Evolutionary conservation across 2,329 filamentous ascomycete species (phyloP), one percentile per base, ranked within the genome.

Genomic region (Leptographium procerum): DNA sequence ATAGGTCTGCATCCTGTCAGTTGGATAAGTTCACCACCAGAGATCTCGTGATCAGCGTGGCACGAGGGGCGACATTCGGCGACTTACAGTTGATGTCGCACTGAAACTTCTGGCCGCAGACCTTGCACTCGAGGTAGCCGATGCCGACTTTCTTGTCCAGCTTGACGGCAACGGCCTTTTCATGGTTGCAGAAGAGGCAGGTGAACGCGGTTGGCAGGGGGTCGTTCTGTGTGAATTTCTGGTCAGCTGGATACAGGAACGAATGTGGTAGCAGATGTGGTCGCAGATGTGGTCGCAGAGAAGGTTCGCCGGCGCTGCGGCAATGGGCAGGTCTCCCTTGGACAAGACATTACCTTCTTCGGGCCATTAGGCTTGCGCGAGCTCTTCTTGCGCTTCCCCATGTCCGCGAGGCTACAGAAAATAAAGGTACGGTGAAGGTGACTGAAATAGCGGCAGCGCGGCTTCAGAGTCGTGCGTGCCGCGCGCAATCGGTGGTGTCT

Each of bases 101-200:
- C 71, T 97, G 91, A 69, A 95, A 99, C 61, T 85, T 86, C 74
- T 97, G 92, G 3, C 89, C 91, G 72, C 94, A 99, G 57, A 96
- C 84, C 70, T 92, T 95, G 77, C 94, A 99, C 60, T 86, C 84
- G 29, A 99, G 78, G 61, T 88, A 83, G 52, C 92, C 94, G 43
- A 96, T 81, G 56, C 90, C 90, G 31, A 84, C 78, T 71, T 97
- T 97, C 79, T 95, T 96, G 70, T 99, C 91, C 55, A 99, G 80
- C 72, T 95, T 94, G 65, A 96, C 88, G 31, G 84, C 81, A 56
- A 99, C 89, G 0, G 91, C 89, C 64, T 90, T 94, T 70, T 97
- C 94, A 74, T 97, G 91, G 71, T 96, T 97, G 79, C 94, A 99
- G 75, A 99, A 99, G 52, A 99, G 85, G 70, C 94, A 99, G 59